phyloP scores from a whole-genome alignment of 2,329 filamentous ascomycete genomes.

The Calonectria honghensis region DNA sequence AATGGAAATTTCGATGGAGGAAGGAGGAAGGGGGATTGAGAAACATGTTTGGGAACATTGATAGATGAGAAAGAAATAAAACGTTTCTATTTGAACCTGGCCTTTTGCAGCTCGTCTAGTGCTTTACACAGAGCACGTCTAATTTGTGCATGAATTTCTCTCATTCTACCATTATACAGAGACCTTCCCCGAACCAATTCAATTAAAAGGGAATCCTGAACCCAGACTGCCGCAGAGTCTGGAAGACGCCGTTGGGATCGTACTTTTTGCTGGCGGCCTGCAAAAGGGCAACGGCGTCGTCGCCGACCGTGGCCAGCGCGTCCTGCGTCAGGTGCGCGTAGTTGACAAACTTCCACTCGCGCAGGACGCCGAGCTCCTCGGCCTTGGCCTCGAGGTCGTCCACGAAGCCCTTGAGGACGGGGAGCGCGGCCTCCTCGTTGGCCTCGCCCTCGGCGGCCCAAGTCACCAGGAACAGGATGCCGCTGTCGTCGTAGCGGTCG shows the following conservation, averaged over 20 bases:
- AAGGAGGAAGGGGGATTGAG: not conserved
- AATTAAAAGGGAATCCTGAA: conserved; percentile 56
- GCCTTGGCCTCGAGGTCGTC: conserved; percentile 56
- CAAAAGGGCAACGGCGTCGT: conserved; percentile 60
- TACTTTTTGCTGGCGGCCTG: conserved; percentile 59
- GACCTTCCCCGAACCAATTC: not conserved
- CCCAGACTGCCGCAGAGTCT: conserved; percentile 58
- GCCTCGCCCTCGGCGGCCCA: conserved; percentile 59
- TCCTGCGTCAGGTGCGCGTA: conserved; percentile 65
- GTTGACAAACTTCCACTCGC: conserved; percentile 64
- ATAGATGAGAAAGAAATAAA: conserved; percentile 5
- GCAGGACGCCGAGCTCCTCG: conserved; percentile 51
- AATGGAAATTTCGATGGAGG: not conserved
- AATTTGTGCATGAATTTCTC: conserved; percentile 4
- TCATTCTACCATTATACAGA: not conserved
- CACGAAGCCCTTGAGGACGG: conserved; percentile 59
- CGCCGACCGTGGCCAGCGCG: conserved; percentile 61
- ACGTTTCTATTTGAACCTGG: conserved; percentile 8
- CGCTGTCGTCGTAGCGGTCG: conserved; percentile 53
- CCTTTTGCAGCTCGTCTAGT: not conserved
- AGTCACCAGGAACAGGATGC: conserved; percentile 58
- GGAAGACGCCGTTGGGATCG: conserved; percentile 62
- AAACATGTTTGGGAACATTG: not conserved
- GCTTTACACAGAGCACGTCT: not conserved
- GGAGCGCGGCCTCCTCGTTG: conserved; percentile 58